Conservation (phyloP, 805 yeast species). For the Crinitomyces ghanaensis region DNA sequence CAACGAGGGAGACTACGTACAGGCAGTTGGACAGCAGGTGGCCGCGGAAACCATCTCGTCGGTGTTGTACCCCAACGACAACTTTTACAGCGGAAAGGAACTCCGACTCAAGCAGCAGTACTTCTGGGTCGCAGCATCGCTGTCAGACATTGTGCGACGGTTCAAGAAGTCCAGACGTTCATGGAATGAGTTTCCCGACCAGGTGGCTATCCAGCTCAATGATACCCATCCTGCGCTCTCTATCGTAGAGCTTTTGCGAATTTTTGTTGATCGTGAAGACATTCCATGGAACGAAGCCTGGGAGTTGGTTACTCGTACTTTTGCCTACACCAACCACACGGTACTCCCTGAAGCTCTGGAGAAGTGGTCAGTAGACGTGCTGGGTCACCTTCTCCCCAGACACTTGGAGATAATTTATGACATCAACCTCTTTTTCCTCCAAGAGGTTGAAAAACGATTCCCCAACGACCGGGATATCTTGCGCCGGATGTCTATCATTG, state of each 20-base stretch:
- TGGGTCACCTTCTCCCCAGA: slow-evolving; percentile 74
- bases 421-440: slow-evolving; percentile 68
- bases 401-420: slow-evolving; percentile 85
- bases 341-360: slow-evolving; percentile 92
- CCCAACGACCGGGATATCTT: slow-evolving; percentile 63
- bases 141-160: slow-evolving; percentile 82
- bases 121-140: slow-evolving; percentile 93
- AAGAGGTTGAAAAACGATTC: slow-evolving; percentile 61
- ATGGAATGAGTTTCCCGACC: slow-evolving; percentile 76
- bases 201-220: slow-evolving; percentile 83
- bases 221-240: slow-evolving; percentile 95
- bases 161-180: slow-evolving; percentile 67
- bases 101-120: slow-evolving; percentile 89
- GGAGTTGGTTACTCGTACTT: slow-evolving; percentile 66
- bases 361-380: slow-evolving; percentile 84
- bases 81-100: slow-evolving; percentile 84
- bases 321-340: slow-evolving; percentile 91
- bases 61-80: slow-evolving; percentile 88
- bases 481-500: slow-evolving; percentile 68
- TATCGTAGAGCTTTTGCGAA: slow-evolving; percentile 77
- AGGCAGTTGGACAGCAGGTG: slow-evolving; percentile 76
- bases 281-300: slow-evolving; percentile 78
- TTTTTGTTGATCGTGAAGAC: slow-evolving; percentile 73
- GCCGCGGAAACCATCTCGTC: slow-evolving; percentile 87
- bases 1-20: slow-evolving; percentile 81